Conservation (phyloP, 2,329 filamentous ascomycete genomes). For the Colletotrichum tamarilloi region DNA sequence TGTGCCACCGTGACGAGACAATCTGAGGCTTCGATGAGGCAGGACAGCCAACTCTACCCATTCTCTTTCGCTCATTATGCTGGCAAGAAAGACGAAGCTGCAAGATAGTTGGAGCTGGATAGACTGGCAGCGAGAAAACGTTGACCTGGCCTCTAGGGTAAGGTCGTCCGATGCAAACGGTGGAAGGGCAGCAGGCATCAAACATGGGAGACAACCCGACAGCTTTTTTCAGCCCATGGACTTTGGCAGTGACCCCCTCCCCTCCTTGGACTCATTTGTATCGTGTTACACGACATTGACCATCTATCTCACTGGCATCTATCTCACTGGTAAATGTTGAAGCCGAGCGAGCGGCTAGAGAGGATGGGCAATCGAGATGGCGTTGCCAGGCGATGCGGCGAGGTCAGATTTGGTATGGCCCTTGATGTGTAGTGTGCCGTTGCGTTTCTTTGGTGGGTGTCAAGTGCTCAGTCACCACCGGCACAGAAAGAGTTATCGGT, state of each 20-base stretch:
- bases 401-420: neutral
- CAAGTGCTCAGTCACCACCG: neutral
- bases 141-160: constrained; percentile 4
- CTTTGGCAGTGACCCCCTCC: constrained; percentile 1
- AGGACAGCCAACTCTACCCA: constrained; percentile 2
- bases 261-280: neutral
- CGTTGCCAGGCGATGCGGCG: constrained; percentile 4
- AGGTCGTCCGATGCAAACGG: constrained; percentile 1
- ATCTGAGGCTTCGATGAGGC: constrained; percentile 31
- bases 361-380: constrained; percentile 18
- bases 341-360: neutral
- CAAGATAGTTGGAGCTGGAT: constrained; percentile 5
- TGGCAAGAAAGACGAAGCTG: neutral
- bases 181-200: neutral
- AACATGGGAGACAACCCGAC: constrained; percentile 2
- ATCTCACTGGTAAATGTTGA: neutral
- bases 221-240: neutral
- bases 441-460: neutral
- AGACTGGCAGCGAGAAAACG: neutral
- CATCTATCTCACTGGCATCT: neutral
- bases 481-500: neutral
- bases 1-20: constrained; percentile 28
- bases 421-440: neutral
- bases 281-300: constrained; percentile 4
- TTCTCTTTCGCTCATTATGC: neutral